Base-by-base conservation (phyloP, 1,139 yeast genomes). In the Suhomyces guaymorum region DNA sequence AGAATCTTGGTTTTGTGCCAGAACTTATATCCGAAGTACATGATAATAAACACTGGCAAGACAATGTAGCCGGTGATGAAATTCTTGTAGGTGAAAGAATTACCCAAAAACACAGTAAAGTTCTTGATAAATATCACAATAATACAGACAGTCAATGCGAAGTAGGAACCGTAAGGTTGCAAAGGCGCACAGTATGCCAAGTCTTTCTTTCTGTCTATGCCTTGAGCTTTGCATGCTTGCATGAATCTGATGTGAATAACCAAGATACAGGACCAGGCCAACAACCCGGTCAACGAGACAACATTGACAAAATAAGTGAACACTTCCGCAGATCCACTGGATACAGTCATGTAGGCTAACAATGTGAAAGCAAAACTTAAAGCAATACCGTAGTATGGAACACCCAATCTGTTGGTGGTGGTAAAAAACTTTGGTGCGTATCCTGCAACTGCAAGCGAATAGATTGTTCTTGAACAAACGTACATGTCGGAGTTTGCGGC, bases 51-150 rank as follows among this genome's bases (percentile, higher is more conserved):
- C 17, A 82, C 78, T 20, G 92, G 92, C 38, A 84, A 69, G 32
- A 86, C 86, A 54, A 84, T 81, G 64, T 84, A 84, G 31, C 90
- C 89, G 25, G 92, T 82, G 51, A 84, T 80, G 52, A 84, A 83
- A 21, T 67, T 63, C 62, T 72, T 78, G 63, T 74, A 80, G 53
- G 70, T 75, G 58, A 80, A 80, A 2, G 55, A 56, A 35, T 61
- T 54, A 31, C 71, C 75, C 49, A 83, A 63, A 62, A 83, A 82
- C 4, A 78, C 89, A 1, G 88, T 80, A 57, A 82, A 83, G 57
- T 83, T 83, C 63, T 85, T 84, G 55, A 82, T 75, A 35, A 84
- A 51, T n/a, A 81, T 71, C 44, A 85, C 68, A 36, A 83, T 32
- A 33, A 63, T 42, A 46, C 83, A 70, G 25, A 81, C 65, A 15